Evolutionary conservation across 495 filamentous ascomycete species (phyloP).

Genomic region (Neurospora sp.): DNA sequence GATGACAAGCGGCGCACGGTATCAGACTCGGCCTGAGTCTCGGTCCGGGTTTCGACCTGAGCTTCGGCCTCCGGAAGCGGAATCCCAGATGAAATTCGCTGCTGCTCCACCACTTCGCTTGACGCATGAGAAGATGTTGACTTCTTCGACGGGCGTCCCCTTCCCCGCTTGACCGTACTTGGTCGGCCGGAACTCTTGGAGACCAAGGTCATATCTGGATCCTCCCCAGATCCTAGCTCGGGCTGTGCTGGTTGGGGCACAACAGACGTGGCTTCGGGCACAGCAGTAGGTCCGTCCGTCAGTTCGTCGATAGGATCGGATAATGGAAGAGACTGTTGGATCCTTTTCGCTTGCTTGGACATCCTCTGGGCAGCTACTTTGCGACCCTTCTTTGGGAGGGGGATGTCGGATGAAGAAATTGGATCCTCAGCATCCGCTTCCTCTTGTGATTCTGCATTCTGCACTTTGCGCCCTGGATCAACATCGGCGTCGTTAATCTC

Average conservation of each 20-base stretch:
- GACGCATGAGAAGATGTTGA: slow-evolving; percentile 11
- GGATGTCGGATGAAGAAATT: neutral
- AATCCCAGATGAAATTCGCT: slow-evolving; percentile 2
- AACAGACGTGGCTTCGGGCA: slow-evolving; percentile 8
- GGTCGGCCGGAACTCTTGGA: slow-evolving; percentile 13
- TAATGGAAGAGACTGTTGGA: slow-evolving; percentile 18
- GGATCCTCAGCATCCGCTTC: slow-evolving; percentile 24
- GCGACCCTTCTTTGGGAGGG: slow-evolving; percentile 34
- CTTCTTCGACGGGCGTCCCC: slow-evolving; percentile 22
- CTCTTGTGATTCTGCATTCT: slow-evolving; percentile 24
- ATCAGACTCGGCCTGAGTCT: neutral
- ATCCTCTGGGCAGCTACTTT: slow-evolving; percentile 31
- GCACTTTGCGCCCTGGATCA: slow-evolving; percentile 31
- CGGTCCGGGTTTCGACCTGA: neutral
- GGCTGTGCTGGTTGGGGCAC: slow-evolving; percentile 18
- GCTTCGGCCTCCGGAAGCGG: neutral
- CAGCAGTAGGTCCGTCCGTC: slow-evolving; percentile 11
- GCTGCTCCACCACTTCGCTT: slow-evolving; percentile 5
- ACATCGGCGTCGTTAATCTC: slow-evolving; percentile 36
- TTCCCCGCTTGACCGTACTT: slow-evolving; percentile 23
- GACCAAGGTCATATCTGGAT: slow-evolving; percentile 33
- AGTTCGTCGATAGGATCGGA: slow-evolving; percentile 11
- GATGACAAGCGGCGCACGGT: neutral
- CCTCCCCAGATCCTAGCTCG: slow-evolving; percentile 22
- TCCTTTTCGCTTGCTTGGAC: slow-evolving; percentile 37